phyloP scores from a whole-genome alignment of 257 asterid species.

The Solanum bukasovii region DNA sequence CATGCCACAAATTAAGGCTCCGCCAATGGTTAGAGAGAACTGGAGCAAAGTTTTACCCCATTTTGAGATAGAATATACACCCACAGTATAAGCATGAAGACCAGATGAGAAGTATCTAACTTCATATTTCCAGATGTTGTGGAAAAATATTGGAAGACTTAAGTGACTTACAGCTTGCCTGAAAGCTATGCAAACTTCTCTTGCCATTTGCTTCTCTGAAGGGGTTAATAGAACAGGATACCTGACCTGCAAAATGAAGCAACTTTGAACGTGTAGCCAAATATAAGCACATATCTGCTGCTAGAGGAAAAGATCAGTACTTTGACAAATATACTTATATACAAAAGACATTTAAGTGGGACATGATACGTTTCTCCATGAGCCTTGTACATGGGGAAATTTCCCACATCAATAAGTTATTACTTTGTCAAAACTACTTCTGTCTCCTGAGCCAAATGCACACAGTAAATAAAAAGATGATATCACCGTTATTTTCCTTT shows the following conservation, averaged over 20 bases:
- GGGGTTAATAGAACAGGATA: constrained; percentile 98
- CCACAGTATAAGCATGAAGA: background rate
- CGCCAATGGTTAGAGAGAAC: background rate
- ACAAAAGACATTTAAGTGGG: background rate
- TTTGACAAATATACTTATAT: background rate
- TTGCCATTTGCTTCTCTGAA: constrained; percentile 86
- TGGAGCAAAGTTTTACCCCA: background rate
- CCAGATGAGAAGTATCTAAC: background rate
- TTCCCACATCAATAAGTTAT: background rate
- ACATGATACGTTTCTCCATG: background rate
- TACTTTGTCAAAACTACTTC: background rate
- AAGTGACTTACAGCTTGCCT: constrained; percentile 79
- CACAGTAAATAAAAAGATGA: background rate
- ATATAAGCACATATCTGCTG: background rate
- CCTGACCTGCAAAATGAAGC: constrained; percentile 52
- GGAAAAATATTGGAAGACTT: background rate
- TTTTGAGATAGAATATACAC: background rate
- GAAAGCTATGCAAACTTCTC: constrained; percentile 95
- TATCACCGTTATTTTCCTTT: background rate
- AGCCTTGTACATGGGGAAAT: background rate
- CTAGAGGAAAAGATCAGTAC: background rate
- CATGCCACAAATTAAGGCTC: background rate
- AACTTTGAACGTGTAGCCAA: background rate
- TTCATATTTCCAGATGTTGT: background rate
- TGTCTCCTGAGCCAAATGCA: background rate